Base-by-base conservation (phyloP, 345 rosid species). In the Ailanthus altissimus region DNA sequence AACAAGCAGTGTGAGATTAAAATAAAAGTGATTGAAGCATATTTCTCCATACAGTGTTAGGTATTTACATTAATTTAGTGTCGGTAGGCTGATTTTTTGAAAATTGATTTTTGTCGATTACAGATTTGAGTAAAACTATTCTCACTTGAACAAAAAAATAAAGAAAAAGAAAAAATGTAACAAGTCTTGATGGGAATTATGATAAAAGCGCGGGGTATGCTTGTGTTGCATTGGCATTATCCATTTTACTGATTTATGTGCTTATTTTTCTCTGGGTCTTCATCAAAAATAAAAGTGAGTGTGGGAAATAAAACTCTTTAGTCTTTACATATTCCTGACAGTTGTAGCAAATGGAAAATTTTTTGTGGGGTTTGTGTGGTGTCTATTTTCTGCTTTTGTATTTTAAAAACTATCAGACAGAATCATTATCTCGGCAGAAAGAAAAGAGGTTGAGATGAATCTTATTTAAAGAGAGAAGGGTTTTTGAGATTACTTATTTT, bases 21-120 rank as follows among this genome's bases (percentile, higher is more conserved):
- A 60, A 49, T 50, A 56, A 78, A 40, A 46, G 70, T 53, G 16
- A 20, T 75, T 36, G 47, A 67, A 79, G 47, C 74, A 18, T 45
- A 13, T 38, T 60, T 50, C 16, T 40, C 2, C 77, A 45, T 58
- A 58, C 63, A 49, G 26, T 42, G 36, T 72, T 67, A 66, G 83
- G 70, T 74, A 49, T 64, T 67, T 71, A 50, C 66, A 47, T n/a
- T 56, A 72, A 8, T 38, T 11, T 40, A 46, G n/a, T 40, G 49
- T 36, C 67, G 18, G 38, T 58, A 32, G 77, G 69, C 46, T 16
- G 64, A 60, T 72, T 38, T 59, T 23, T n/a, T 13, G 38, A 10
- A n/a, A 4, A 45, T 76, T 46, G 61, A 32, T 38, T 26, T 62
- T 56, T 43, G 49, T 53, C 54, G 18, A 53, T 63, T 54, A 38